Evolutionary conservation across 345 rosid species (phyloP).

Genomic region (Dovyalis caffra): DNA sequence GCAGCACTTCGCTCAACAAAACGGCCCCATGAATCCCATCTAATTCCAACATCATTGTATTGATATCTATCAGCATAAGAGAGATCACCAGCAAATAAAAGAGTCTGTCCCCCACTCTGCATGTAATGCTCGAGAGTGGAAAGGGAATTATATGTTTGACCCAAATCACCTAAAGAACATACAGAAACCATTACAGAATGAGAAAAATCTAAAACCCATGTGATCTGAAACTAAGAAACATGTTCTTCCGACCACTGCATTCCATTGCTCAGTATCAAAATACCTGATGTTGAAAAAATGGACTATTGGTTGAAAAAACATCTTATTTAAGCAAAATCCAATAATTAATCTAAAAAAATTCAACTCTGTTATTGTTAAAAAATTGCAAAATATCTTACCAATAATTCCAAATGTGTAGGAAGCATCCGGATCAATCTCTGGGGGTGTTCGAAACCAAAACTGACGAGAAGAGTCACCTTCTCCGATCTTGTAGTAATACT

Average conservation of each 20-base stretch:
- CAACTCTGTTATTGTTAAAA: not conserved
- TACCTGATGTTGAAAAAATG: no score
- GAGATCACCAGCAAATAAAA: conserved; percentile 47
- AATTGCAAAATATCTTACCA: conserved; percentile 16
- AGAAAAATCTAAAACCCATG: not conserved
- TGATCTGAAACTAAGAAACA: conserved; percentile 1
- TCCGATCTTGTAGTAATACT: conserved; percentile 42
- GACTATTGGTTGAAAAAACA: not conserved
- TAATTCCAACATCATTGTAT: conserved; percentile 27
- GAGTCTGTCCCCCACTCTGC: conserved; percentile 32
- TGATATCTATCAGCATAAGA: conserved; percentile 51
- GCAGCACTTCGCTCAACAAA: conserved; percentile 42
- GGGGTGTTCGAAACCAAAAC: conserved; percentile 47
- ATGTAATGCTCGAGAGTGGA: conserved; percentile 41
- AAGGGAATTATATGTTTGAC: conserved; percentile 47
- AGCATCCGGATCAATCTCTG: conserved; percentile 40
- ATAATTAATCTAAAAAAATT: not conserved
- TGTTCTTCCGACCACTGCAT: not conserved
- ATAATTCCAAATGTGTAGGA: conserved; percentile 46
- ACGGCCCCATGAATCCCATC: conserved; percentile 58
- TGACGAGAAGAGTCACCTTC: conserved; percentile 29
- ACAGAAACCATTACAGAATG: not conserved
- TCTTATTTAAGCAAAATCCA: not conserved
- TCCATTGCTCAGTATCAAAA: not conserved
- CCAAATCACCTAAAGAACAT: conserved; percentile 41